These are phyloP conservation scores for Sordariomycetes sp. DNA, from an alignment of 2,329 filamentous ascomycete species.

Conservation along the genomic window DNA sequence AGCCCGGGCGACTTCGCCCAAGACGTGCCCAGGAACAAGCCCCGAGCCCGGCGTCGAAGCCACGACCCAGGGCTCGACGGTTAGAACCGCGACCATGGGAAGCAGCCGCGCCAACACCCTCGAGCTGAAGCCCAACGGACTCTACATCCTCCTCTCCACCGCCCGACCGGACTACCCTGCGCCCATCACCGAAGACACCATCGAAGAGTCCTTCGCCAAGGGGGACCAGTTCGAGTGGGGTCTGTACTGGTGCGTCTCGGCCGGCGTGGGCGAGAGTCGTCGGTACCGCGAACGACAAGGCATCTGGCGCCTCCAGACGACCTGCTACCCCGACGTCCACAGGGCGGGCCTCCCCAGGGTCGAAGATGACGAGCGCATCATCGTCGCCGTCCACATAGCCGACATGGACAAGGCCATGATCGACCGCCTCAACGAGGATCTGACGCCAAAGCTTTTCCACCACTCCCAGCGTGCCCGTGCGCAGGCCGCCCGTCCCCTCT, in stretches of 20 bases:
- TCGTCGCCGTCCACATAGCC: conserved; percentile 3
- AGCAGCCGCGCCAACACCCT: background rate
- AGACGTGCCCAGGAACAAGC: no score
- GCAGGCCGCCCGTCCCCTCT: no score
- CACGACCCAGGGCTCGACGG: no score
- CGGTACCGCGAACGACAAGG: background rate
- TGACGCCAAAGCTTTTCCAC: conserved; percentile 1
- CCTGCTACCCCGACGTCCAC: background rate
- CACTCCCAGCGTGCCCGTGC: background rate
- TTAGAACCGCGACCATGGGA: no score
- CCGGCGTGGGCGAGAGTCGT: background rate
- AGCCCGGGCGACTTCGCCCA: no score
- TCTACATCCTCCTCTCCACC: conserved; percentile 2
- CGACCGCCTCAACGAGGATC: background rate
- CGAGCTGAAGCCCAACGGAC: background rate
- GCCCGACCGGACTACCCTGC: no score
- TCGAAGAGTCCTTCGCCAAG: background rate
- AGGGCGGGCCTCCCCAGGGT: background rate
- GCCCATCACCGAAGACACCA: background rate
- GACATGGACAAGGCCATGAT: conserved; percentile 3
- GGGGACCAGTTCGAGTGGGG: conserved; percentile 3
- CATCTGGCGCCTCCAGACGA: conserved; percentile 1
- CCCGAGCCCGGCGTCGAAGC: no score
- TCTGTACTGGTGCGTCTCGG: conserved; percentile 2
- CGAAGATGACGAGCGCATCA: background rate